A percentile compares a stretch with the other conserved stretches of the same genome.
Conservation (phyloP, 371 early-diverging fungal genomes). For the Globomyces sp. region DNA sequence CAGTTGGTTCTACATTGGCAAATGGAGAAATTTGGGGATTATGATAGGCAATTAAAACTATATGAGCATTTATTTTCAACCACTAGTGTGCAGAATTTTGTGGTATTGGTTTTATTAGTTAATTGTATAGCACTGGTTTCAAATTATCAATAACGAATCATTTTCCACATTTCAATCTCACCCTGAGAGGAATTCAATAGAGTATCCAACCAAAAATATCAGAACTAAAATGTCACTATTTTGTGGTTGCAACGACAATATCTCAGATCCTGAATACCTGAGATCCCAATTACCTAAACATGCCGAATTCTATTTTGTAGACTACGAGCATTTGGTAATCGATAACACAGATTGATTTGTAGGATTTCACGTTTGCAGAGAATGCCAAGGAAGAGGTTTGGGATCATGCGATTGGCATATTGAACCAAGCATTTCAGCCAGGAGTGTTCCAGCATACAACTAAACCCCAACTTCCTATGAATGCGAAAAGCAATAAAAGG, state of each 20-base stretch:
- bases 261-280: slow-evolving; percentile 29
- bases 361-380: slow-evolving; percentile 25
- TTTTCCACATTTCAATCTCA: slow-evolving; percentile 24
- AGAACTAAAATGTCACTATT: slow-evolving; percentile 27
- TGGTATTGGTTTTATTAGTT: background rate
- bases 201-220: slow-evolving; percentile 33
- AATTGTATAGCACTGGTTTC: slow-evolving; percentile 34
- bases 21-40: slow-evolving; percentile 18
- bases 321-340: slow-evolving; percentile 27
- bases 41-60: slow-evolving; percentile 19
- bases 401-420: slow-evolving; percentile 14
- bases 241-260: slow-evolving; percentile 21
- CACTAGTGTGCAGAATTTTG: slow-evolving; percentile 21
- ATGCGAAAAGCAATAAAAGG: background rate
- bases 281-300: slow-evolving; percentile 12
- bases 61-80: slow-evolving; percentile 27
- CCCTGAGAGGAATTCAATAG: background rate
- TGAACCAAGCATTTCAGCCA: background rate
- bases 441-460: too few species aligned
- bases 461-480: slow-evolving; percentile 1
- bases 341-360: background rate
- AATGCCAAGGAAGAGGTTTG: slow-evolving; percentile 25
- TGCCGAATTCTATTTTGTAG: slow-evolving; percentile 16
- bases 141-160: slow-evolving; percentile 24
- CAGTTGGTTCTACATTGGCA: slow-evolving; percentile 5